Evolutionary conservation across 352 stramenopile species (phyloP).

Genomic region (Elongisporangium anandrum): DNA sequence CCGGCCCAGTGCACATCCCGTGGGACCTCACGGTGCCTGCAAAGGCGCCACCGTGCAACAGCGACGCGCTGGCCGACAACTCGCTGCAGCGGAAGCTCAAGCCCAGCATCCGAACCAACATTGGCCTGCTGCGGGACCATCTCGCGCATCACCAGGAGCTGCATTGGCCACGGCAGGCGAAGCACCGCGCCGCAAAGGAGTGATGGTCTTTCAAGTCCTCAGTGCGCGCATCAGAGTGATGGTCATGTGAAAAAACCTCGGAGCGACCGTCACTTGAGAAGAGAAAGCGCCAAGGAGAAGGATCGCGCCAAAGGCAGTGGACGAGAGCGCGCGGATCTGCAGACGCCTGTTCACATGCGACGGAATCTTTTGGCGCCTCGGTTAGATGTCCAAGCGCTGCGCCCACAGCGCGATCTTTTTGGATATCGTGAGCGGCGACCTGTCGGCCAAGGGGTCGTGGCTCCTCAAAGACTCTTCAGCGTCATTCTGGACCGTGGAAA

Average conservation of each 20-base stretch:
- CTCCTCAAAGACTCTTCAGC: background rate
- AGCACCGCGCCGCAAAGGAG: slow-evolving; percentile 11
- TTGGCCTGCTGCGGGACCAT: slow-evolving; percentile 54
- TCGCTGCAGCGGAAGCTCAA: slow-evolving; percentile 58
- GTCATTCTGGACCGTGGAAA: background rate
- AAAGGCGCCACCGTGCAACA: slow-evolving; percentile 5
- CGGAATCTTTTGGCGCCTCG: background rate
- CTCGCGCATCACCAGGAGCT: slow-evolving; percentile 47
- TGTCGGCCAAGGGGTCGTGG: background rate
- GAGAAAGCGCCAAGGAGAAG: background rate
- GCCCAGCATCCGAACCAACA: slow-evolving; percentile 48
- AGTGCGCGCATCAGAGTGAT: background rate
- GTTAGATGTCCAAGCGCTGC: background rate
- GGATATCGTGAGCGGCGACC: background rate
- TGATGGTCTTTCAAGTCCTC: background rate
- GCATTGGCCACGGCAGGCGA: slow-evolving; percentile 46
- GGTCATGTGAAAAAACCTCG: background rate
- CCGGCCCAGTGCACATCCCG: slow-evolving; percentile 47
- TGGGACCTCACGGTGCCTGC: slow-evolving; percentile 69
- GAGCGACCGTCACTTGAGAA: background rate
- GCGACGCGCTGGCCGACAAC: slow-evolving; percentile 8
- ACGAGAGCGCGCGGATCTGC: background rate
- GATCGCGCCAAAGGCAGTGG: no score
- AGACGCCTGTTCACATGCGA: background rate
- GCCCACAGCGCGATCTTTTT: background rate